Base-by-base conservation (phyloP, 441 rosid species). In the Oxalis stricta region DNA sequence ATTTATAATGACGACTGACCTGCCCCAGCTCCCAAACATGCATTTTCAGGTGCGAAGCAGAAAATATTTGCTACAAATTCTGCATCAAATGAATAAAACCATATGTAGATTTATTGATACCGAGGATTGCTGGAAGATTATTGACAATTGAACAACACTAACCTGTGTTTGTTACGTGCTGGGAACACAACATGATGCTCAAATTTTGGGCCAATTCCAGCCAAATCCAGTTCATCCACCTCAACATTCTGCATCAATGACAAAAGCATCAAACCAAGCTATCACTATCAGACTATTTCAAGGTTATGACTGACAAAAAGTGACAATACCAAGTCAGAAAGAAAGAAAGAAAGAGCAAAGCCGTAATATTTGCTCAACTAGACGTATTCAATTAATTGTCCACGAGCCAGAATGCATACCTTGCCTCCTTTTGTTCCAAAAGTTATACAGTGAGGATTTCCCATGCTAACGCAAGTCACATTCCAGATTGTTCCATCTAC, bases 21-120 rank as follows among this genome's bases (percentile, higher is more conserved):
- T 58, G 95, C 95, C 33, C 99, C 96, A 10, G 96, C 70, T 86
- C 99, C 99, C 99, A 86, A 16, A 86, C 97, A 20, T 79, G 86
- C 95, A 91, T 84, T 73, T 82, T 91, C 53, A 86, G 74, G 59
- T 76, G 96, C 23, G 86, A 72, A 54, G 58, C 73, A 24, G 94
- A 81, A 23, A 66, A 39, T 41, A 91, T 79, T 72, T 87, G 81
- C n/a, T 50, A 84, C 99, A 64, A 86, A 91, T 52, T 86, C 99
- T 86, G 85, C 69, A 55, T 13, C 29, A 44, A 5, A 43, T 33
- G 13, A 53, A 10, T 9, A 7, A 17, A 55, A 21, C 29, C 36
- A 41, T 16, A 13, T n/a, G n/a, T n/a, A n/a, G n/a, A n/a, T 44
- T 14, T 6, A 55, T 37, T 2, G 16, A 9, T 20, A 32, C 23